Conservation (phyloP, 148 eudicot species). For the Amaranthus cruentus region DNA sequence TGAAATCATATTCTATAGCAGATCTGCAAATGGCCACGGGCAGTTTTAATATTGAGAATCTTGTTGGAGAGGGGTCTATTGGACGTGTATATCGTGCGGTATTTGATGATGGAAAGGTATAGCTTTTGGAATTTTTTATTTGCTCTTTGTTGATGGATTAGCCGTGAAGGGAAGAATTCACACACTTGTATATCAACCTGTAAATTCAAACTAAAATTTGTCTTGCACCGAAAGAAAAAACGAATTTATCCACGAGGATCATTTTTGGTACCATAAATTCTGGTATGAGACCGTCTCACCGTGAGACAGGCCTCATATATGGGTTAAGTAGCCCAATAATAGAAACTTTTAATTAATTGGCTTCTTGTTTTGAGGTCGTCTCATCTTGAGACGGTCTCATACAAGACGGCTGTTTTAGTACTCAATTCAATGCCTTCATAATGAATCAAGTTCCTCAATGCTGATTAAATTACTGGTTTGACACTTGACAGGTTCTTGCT, state of each 20-base stretch:
- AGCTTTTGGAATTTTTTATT: neutral
- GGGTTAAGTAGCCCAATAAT: no score
- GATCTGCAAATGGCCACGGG: conserved; percentile 92
- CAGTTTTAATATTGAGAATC: conserved; percentile 75
- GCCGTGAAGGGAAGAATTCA: neutral
- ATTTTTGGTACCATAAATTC: no score
- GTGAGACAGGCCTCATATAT: no score
- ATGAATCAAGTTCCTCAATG: conserved; percentile 10
- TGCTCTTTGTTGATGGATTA: neutral
- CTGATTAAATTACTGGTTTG: conserved; percentile 10
- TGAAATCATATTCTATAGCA: conserved; percentile 75
- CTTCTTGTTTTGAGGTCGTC: no score
- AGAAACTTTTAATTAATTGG: no score
- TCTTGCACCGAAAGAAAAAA: neutral
- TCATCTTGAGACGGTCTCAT: no score
- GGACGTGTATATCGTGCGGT: conserved; percentile 87
- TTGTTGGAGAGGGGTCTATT: conserved; percentile 83
- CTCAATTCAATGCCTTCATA: conserved; percentile 1
- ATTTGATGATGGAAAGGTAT: conserved; percentile 82
- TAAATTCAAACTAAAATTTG: neutral
- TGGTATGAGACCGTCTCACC: no score
- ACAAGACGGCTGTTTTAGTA: no score
- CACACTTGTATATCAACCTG: neutral
- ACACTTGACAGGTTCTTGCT: conserved; percentile 69
- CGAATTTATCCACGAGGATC: no score